Base-by-base conservation (phyloP, 768 basidiomycete species). In the Hemileccinum rubropunctum region DNA sequence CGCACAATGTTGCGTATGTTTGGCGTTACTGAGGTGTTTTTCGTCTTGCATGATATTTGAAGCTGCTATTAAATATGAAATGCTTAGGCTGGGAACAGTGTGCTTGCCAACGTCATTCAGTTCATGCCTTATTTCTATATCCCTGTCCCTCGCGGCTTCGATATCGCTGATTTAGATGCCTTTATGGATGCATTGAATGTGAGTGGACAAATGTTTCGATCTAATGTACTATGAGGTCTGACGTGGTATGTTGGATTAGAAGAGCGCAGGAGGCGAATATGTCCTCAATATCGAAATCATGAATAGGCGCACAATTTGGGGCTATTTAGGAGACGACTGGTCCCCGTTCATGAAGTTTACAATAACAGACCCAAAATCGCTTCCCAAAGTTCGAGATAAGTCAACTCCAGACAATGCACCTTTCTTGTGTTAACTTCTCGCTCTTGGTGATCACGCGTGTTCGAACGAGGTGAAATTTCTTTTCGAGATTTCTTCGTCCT, bases 51-150 rank as follows among this genome's bases (percentile, higher is more conserved):
- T 47, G 15, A 8, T 15, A 23, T 41, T 45, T 11, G 41, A 28
- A 48, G 39, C 45, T 12, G 30, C 49, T 36, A 38, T 27, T 45
- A 20, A 57, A 37, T 10, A 17, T 35, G 23, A 32, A 42, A 47
- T 43, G 4, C 33, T 40, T 23, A 95, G 89, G 76, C 73, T 2
- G 95, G 95, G 0, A 81, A 98, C 64, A 98, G 95, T 49, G 89
- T 98, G 2, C 77, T 98, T 14, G 86, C 85, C 3, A 81, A 87
- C 53, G 78, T 99, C 43, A 84, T 77, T 2, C 83, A 83, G 30
- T 98, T 97, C 64, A 68, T 83, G 42, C 95, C 97, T 0, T 98
- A 99, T 68, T 97, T 99, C 69, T 99, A 93, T 60, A 71, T 98
- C 36, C 77, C 91, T 3, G 81, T 86, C 27, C 97, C 97, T 28